phyloP scores from a whole-genome alignment of 1,139 yeast genomes.

The Kurtzmaniella natalensis region DNA sequence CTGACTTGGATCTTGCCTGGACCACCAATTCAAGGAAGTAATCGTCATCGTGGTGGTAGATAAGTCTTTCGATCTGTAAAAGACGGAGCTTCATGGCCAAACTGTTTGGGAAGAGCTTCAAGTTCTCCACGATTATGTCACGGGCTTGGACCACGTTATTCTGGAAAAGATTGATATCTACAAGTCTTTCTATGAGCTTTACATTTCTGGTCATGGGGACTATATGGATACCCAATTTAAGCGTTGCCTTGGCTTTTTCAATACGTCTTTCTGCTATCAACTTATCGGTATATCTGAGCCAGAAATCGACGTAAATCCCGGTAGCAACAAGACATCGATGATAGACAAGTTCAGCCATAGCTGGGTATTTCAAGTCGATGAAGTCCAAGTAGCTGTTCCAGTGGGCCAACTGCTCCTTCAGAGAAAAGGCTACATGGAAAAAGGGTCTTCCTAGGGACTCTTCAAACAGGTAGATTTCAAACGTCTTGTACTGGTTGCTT shows the following conservation, averaged over 20 bases:
- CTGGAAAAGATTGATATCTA: slow-evolving; percentile 33
- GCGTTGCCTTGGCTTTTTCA: slow-evolving; percentile 31
- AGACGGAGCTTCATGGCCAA: slow-evolving; percentile 35
- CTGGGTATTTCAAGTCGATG: slow-evolving; percentile 35
- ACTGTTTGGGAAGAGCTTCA: slow-evolving; percentile 25
- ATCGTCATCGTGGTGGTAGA: slow-evolving; percentile 19
- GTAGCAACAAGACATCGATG: slow-evolving; percentile 55
- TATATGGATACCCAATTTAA: slow-evolving; percentile 29
- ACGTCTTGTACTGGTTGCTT: slow-evolving; percentile 57
- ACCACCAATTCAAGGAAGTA: slow-evolving; percentile 23
- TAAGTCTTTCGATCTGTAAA: slow-evolving; percentile 31
- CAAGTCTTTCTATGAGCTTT: slow-evolving; percentile 29
- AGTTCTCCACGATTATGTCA: slow-evolving; percentile 27
- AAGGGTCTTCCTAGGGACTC: slow-evolving; percentile 48
- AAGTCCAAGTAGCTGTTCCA: slow-evolving; percentile 64
- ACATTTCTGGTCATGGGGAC: slow-evolving; percentile 17
- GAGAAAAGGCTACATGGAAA: slow-evolving; percentile 39
- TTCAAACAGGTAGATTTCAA: slow-evolving; percentile 63
- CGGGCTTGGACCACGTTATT: slow-evolving; percentile 32
- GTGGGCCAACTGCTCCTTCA: slow-evolving; percentile 43
- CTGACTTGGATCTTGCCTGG: slow-evolving; percentile 19
- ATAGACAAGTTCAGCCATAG: slow-evolving; percentile 39
- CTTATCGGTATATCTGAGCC: slow-evolving; percentile 59
- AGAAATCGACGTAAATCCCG: slow-evolving; percentile 50
- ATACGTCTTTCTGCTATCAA: slow-evolving; percentile 22